Percentiles rank a stretch among this genome's conserved stretches.
phyloP scores from a whole-genome alignment of 2,329 filamentous ascomycete species.

The Aspergillus unguis region DNA sequence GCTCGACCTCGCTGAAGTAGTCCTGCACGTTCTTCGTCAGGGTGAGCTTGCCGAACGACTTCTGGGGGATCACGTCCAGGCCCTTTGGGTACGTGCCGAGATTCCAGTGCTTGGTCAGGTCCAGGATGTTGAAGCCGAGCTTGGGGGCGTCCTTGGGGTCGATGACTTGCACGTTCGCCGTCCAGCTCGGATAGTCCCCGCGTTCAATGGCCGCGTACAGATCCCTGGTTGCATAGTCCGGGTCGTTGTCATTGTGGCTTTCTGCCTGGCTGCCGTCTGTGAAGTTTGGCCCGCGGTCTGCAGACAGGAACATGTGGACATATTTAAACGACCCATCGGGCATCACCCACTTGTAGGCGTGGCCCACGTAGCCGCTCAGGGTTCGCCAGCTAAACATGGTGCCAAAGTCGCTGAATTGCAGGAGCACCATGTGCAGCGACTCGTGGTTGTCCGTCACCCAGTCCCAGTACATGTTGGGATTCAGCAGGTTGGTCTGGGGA shows the following conservation, averaged over 20 bases:
- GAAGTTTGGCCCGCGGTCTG: constrained; percentile 56
- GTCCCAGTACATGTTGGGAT: constrained; percentile 69
- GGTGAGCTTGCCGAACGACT: constrained; percentile 60
- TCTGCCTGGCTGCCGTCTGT: constrained; percentile 55
- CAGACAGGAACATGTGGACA: constrained; percentile 62
- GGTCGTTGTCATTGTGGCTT: constrained; percentile 51
- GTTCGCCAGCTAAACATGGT: constrained; percentile 63
- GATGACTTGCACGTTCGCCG: constrained; percentile 61
- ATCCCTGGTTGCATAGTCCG: constrained; percentile 62
- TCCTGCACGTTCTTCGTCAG: constrained; percentile 64
- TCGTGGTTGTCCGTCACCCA: constrained; percentile 61
- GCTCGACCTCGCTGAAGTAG: constrained; percentile 70
- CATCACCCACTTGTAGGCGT: constrained; percentile 66
- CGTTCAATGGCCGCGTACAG: constrained; percentile 61
- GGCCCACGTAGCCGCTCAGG: constrained; percentile 66
- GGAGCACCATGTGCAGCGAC: constrained; percentile 61
- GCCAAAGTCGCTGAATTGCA: constrained; percentile 63
- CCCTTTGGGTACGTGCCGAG: constrained; percentile 3
- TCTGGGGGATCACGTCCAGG: constrained; percentile 54
- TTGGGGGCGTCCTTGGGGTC: constrained; percentile 61
- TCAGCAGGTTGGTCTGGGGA: constrained; percentile 65
- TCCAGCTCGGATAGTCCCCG: constrained; percentile 62
- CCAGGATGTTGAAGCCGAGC: constrained; percentile 63
- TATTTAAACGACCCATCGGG: constrained; percentile 64
- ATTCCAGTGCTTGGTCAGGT: constrained; percentile 67